Base-by-base conservation (phyloP, 441 rosid species). In the Geranium incanum region DNA sequence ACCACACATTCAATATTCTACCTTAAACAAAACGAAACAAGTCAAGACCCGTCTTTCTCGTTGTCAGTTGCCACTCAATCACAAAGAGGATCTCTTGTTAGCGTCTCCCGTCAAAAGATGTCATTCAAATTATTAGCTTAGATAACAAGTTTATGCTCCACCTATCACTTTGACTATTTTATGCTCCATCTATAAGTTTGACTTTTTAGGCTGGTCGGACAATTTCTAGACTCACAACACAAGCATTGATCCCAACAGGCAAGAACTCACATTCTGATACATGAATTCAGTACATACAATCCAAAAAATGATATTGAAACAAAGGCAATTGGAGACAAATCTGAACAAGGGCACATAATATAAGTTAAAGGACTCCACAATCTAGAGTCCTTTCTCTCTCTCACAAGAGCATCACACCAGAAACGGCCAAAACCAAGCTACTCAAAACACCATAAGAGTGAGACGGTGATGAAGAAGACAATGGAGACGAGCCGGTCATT, bases 381-480 rank as follows among this genome's bases (percentile, higher is more conserved):
- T 23, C 33, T 23, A 23, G 33, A 23, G 33, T 23, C 33, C 33
- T 63, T 71, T 16, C 60, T 37, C 21, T 62, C 66, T 69, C 82
- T 80, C 72, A 89, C 85, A 85, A 83, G 72, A 86, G 75, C 81
- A 88, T 65, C 78, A 79, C 75, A 68, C 86, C 83, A 1, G 83
- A 81, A 77, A 83, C 66, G 9, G 81, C 87, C 71, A 87, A 64
- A 57, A 81, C 64, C 64, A 88, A 36, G 52, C 79, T 84, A 68
- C 76, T 74, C 84, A 77, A 79, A 12, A 75, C n/a, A 63, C 81
- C 82, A 23, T 23, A 23, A 1, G 74, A 68, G 70, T 76, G 66
- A 66, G 80, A 81, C 67, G 72, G 82, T 45, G 80, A 74, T 18
- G 85, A 72, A 0, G 89, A 59, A 15, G 81, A 76, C 39, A 76